Evolutionary conservation across 1,284 basidiomycete species (phyloP).

Genomic region (Cutaneotrichosporon cavernicola): DNA sequence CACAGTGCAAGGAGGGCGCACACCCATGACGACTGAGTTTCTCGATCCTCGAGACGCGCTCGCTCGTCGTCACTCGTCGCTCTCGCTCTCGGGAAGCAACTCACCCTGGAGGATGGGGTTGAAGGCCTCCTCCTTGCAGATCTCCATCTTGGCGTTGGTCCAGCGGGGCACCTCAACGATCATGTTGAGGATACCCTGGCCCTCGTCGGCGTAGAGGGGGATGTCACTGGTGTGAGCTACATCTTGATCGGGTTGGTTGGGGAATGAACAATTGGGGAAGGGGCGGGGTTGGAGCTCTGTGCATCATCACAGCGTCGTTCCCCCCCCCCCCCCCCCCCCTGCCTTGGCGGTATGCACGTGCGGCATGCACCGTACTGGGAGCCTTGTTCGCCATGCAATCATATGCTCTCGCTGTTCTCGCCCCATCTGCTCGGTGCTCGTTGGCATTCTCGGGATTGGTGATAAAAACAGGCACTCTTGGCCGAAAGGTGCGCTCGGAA

Average conservation of each 20-base stretch:
- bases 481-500: not conserved
- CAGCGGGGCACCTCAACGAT: conserved; percentile 97
- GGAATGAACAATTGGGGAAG: not conserved
- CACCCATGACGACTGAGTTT: not conserved
- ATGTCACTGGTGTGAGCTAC: conserved; percentile 62
- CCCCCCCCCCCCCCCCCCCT: not conserved
- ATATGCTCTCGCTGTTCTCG: not conserved
- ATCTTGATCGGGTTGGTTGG: not conserved
- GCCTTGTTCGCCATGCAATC: not conserved
- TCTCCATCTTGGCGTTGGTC: conserved; percentile 99
- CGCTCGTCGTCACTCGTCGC: too few relatives aligned
- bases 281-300: not conserved
- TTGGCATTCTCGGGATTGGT: not conserved
- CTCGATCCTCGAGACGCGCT: not conserved
- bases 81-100: conserved; percentile 15
- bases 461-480: conserved; percentile 1
- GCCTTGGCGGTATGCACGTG: not conserved
- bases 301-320: not conserved
- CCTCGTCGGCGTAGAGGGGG: conserved; percentile 91
- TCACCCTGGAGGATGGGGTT: conserved; percentile 94
- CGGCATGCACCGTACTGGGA: not conserved
- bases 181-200: conserved; percentile 92
- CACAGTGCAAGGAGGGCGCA: not conserved
- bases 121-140: conserved; percentile 94
- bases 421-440: not conserved